Evolutionary conservation across 1,284 basidiomycete genomes (phyloP), one percentile per base, ranked within the genome.

Genomic region (Trametes versicolor): DNA sequence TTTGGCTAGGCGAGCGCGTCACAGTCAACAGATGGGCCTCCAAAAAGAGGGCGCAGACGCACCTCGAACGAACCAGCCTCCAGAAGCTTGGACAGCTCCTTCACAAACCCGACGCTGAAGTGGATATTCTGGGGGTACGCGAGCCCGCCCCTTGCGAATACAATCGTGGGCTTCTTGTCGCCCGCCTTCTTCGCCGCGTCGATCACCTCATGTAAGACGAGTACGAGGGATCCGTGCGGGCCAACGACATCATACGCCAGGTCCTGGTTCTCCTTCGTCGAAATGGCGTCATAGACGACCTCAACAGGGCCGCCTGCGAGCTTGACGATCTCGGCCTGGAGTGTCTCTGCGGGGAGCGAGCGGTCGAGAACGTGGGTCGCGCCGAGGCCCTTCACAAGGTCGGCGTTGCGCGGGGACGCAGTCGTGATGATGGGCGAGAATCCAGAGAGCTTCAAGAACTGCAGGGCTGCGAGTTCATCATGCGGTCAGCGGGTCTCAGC

Each of bases 11-110:
- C 23, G 41, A 21, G 1, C 2, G 2, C 45, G 2, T 2, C 23
- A 32, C 8, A n/a, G 29, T 62, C 62, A 64, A 34, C 45, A 59
- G 12, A 13, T 4, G 19, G 6, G n/a, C 19, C 15, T 4, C 2
- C 17, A 39, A 19, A 5, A 25, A n/a, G 12, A 25, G 19, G 21
- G 25, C 2, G 25, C 23, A 9, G 19, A 45, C 76, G 23, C 63
- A 80, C 82, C 72, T 77, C 76, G 63, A 83, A 76, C 12, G 60
- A 21, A 13, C 79, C 80, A 19, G 78, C 67, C 55, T 77, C 71
- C 49, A 83, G 47, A 68, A 77, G 75, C 50, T 74, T 69, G 4
- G 64, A 70, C 47, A 84, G 60, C 23, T 70, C 54, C 27, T 49
- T 64, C 72, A 78, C 79, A 39, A 73, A 36, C 21, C 39, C 67